phyloP scores from a whole-genome alignment of 306 rosid genomes.

The Cicer yamashitae region DNA sequence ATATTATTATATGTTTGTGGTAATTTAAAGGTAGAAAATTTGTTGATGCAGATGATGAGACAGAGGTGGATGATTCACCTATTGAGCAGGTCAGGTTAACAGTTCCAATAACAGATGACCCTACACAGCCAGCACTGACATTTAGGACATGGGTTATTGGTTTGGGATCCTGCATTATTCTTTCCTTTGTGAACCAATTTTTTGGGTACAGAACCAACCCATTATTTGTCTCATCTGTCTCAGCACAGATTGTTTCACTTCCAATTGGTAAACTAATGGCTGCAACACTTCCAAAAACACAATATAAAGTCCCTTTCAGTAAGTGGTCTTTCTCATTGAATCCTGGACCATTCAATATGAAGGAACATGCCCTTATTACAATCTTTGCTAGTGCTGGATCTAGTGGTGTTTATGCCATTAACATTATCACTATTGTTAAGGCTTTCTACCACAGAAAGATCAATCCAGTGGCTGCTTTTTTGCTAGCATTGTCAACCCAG shows the following conservation, averaged over 20 bases:
- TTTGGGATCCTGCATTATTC: slow-evolving; percentile 57
- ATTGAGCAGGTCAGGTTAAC: slow-evolving; percentile 90
- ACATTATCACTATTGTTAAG: slow-evolving; percentile 77
- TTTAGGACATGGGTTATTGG: slow-evolving; percentile 92
- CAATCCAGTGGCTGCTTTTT: slow-evolving; percentile 66
- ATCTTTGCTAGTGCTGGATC: slow-evolving; percentile 81
- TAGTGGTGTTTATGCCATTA: slow-evolving; percentile 71
- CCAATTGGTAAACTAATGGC: slow-evolving; percentile 93
- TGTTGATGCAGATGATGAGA: slow-evolving; percentile 41
- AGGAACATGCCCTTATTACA: slow-evolving; percentile 86
- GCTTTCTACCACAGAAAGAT: slow-evolving; percentile 74
- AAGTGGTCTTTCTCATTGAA: slow-evolving; percentile 68
- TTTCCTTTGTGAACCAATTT: slow-evolving; percentile 81
- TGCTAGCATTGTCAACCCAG: slow-evolving; percentile 83
- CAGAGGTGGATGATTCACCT: slow-evolving; percentile 65
- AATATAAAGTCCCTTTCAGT: slow-evolving; percentile 53
- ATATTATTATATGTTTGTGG: neutral
- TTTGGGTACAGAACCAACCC: slow-evolving; percentile 71
- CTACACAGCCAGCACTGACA: slow-evolving; percentile 68
- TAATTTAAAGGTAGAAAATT: neutral
- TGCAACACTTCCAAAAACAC: slow-evolving; percentile 58
- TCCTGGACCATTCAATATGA: slow-evolving; percentile 81
- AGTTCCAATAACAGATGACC: slow-evolving; percentile 71
- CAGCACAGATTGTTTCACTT: slow-evolving; percentile 75
- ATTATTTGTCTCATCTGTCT: slow-evolving; percentile 58